Evolutionary conservation across 148 eudicot species (phyloP), one percentile per base, ranked within the genome.

Genomic region (Chenopodium berlandieri): DNA sequence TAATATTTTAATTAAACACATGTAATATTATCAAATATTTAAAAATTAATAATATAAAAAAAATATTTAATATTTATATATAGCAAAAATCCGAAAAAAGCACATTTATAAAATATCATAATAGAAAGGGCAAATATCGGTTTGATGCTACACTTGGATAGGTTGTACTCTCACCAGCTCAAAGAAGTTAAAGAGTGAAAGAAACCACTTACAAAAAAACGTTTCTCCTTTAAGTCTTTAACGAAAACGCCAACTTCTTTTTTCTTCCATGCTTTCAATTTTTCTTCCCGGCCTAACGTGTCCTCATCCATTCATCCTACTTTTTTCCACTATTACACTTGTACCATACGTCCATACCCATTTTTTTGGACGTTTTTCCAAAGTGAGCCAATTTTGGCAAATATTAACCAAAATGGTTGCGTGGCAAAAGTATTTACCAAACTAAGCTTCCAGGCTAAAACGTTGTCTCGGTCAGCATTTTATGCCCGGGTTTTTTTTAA

Each of bases 181-280:
- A 68, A 34, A 79, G 81, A 81, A 82, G 79, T 86, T 85, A 85
- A 79, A 30, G 91, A 87, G 89, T 86, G 86, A 70, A 83, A 89
- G 90, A 81, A 86, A 90, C 77, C 44, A 50, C 77, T 40, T 40
- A 40, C 62, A 58, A 65, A 74, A 10, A 52, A 76, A 34, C 25
- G 48, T 17, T 54, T 6, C 17, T 62, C 20, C 31, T 56, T 80
- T 48, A 1, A 48, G 27, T 27, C 27, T 27, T 27, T 27, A 27
- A 27, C 27, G 25, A 27, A 54, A 75, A 52, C 79, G 40, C 27
- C 47, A 27, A 23, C 68, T 37, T 65, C 12, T 69, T 80, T 67
- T 66, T 76, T 44, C 22, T 10, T 23, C 34, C 47, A 1, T 2
- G 7, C 19, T 73, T 44, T 64, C 58, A 64, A 27, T 30, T 74